A percentile compares a stretch with the other conserved stretches of the same genome.
These are phyloP conservation scores for Solanum rostratum DNA, from an alignment of 257 asterid genomes.

Conservation along the genomic window DNA sequence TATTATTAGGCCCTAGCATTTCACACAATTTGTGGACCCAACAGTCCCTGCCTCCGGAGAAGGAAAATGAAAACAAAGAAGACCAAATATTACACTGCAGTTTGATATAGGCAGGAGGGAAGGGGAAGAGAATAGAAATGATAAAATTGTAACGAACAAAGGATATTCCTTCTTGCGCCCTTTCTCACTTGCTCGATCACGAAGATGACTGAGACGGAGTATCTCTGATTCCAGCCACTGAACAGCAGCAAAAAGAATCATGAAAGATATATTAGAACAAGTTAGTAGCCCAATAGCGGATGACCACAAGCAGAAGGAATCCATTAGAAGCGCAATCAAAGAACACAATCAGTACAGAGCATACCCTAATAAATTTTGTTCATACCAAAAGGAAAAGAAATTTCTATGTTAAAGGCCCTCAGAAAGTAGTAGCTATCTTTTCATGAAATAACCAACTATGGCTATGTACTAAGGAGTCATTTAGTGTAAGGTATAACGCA, in stretches of 20 bases:
- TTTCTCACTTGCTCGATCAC: slow-evolving; percentile 96
- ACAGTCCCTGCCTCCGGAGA: neutral
- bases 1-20: neutral
- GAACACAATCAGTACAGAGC: neutral
- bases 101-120: neutral
- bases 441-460: neutral
- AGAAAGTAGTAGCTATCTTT: neutral
- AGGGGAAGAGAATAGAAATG: neutral
- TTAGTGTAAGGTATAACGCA: too few relatives aligned
- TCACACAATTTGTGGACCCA: neutral
- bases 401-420: neutral
- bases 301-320: neutral
- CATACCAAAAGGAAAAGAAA: neutral
- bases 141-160: slow-evolving; percentile 16
- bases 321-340: neutral
- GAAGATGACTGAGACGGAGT: slow-evolving; percentile 82
- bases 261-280: neutral
- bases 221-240: slow-evolving; percentile 98
- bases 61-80: neutral
- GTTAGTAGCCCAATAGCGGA: neutral
- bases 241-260: slow-evolving; percentile 6
- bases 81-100: neutral
- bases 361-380: neutral
- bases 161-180: slow-evolving; percentile 99
- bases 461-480: neutral